Evolutionary conservation across 164 flowering plant genomes (phyloP), one percentile per base, ranked within the genome.

Genomic region (Santalum album): DNA sequence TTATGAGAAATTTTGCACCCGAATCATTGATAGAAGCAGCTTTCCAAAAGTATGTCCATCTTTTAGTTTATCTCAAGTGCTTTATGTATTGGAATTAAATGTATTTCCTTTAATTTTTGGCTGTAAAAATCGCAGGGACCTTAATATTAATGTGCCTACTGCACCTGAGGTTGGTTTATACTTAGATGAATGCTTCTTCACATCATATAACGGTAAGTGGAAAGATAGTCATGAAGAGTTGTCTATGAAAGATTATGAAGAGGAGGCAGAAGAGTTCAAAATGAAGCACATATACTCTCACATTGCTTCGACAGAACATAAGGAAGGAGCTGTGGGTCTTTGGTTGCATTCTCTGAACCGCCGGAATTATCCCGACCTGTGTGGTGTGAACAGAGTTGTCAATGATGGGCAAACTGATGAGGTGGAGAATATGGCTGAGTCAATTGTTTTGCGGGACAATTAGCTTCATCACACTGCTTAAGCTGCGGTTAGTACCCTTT

Each of bases 161-260:
- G 97, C 99, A 22, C 99, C 97, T 47, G 99, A 94, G 71, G 95
- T 94, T 57, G 99, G 99, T 1, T 72, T 94, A 6, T 87, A 76
- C 68, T 59, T 90, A 72, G 99, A 94, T 25, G 99, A 94, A 72
- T 90, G 99, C 65, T 48, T 87, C 38, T 94, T 89, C 56, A 46
- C 95, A 35, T 87, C 97, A 0, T 94, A 94, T 56, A 94, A 87
- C 69, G 58, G 79, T 58, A 89, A 84, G 51, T 90, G 97, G 97
- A 78, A 77, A 50, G 86, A 79, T 29, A 72, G 74, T 25, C 99
- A 94, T 60, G 97, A 90, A 66, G 86, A 85, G 68, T 14, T 94
- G 16, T 87, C 90, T 19, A 82, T 89, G 96, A 78, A 82, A 69
- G 81, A 42, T 38, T 87, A 85, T 56, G 72, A 56, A 38, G 81